phyloP scores from a whole-genome alignment of 108 stramenopile species.

The Cyclotella cryptica region DNA sequence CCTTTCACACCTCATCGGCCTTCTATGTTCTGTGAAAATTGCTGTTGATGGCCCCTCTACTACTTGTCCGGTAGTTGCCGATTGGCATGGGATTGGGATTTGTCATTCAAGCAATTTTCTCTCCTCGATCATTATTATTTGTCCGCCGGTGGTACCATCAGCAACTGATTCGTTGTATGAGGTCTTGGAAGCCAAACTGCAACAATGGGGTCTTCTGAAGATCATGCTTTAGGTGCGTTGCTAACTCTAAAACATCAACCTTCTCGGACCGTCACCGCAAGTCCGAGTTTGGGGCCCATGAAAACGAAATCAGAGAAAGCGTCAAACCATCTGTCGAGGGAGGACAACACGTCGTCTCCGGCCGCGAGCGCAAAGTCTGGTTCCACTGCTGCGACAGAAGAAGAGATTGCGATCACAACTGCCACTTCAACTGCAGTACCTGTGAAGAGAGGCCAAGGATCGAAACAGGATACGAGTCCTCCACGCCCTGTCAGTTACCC shows the following conservation, averaged over 20 bases:
- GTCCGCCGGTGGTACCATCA: background rate
- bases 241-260: slow-evolving; percentile 16
- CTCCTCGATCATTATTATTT: background rate
- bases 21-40: background rate
- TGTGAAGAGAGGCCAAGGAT: background rate
- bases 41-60: slow-evolving; percentile 6
- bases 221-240: slow-evolving; percentile 13
- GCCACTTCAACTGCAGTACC: background rate
- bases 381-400: slow-evolving; percentile 4
- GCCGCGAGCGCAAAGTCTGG: slow-evolving; percentile 3
- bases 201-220: slow-evolving; percentile 21
- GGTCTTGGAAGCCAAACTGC: background rate
- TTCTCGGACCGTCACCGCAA: background rate
- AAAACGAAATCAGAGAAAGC: background rate
- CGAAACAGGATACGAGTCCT: background rate
- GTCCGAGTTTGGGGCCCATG: background rate
- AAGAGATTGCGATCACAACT: slow-evolving; percentile 1
- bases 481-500: no score
- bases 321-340: background rate
- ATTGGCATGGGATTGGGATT: slow-evolving; percentile 3
- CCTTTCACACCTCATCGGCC: no score
- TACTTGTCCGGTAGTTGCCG: background rate
- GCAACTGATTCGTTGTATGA: background rate
- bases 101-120: background rate
- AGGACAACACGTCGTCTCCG: slow-evolving; percentile 8